A percentile compares a stretch with the other conserved stretches of the same genome.
Conservation (phyloP, 352 stramenopile species). For the Phytophthora fragariae region DNA sequence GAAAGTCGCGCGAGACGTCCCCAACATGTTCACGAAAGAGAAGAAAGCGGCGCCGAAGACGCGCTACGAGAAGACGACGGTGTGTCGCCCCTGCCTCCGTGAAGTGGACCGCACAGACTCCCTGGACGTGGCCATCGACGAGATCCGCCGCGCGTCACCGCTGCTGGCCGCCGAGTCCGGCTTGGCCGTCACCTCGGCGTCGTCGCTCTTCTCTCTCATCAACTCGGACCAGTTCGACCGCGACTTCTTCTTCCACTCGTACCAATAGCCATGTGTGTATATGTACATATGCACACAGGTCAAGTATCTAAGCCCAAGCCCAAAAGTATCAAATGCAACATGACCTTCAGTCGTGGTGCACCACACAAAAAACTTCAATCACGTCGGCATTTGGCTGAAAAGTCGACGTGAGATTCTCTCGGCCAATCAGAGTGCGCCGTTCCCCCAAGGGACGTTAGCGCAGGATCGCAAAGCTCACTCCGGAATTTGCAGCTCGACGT, state of each 20-base stretch:
- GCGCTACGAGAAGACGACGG: slow-evolving; percentile 32
- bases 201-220: slow-evolving; percentile 48
- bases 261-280: slow-evolving; percentile 14
- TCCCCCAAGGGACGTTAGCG: slow-evolving; percentile 17
- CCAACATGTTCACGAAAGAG: slow-evolving; percentile 19
- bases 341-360: slow-evolving; percentile 8
- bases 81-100: slow-evolving; percentile 39
- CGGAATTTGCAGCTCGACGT: slow-evolving; percentile 24
- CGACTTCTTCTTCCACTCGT: slow-evolving; percentile 44
- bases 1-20: slow-evolving; percentile 29
- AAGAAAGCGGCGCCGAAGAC: slow-evolving; percentile 6
- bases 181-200: slow-evolving; percentile 37
- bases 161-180: slow-evolving; percentile 39
- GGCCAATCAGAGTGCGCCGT: slow-evolving; percentile 28
- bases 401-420: slow-evolving; percentile 26
- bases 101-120: slow-evolving; percentile 34
- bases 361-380: slow-evolving; percentile 19
- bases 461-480: slow-evolving; percentile 34
- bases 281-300: neutral
- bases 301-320: neutral
- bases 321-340: neutral
- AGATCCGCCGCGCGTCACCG: slow-evolving; percentile 35
- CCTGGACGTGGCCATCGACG: slow-evolving; percentile 43
- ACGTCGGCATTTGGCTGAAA: slow-evolving; percentile 21
- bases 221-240: slow-evolving; percentile 48